Evolutionary conservation across 257 asterid genomes (phyloP).

Genomic region (Solanum lignicaule): DNA sequence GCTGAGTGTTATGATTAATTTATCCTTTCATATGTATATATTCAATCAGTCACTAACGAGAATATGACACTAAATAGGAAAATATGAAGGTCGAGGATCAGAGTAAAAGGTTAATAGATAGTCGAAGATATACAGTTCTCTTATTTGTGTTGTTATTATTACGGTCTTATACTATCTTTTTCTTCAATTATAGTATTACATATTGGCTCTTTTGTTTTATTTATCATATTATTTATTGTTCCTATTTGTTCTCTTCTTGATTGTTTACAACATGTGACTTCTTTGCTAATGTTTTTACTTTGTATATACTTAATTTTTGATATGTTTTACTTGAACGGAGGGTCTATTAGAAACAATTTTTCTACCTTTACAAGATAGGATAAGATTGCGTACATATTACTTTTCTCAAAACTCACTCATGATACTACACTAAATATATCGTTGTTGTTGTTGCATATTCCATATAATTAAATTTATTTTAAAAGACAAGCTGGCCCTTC

Average conservation of each 20-base stretch:
- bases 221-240: too few relatives aligned
- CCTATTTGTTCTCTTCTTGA: too few relatives aligned
- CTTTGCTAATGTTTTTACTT: background rate
- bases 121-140: background rate
- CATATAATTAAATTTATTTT: too few relatives aligned
- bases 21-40: background rate
- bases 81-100: background rate
- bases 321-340: background rate
- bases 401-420: too few relatives aligned
- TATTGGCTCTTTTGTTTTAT: background rate
- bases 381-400: background rate
- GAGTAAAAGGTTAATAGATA: too few relatives aligned
- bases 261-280: background rate
- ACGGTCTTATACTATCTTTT: too few relatives aligned
- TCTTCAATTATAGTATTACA: too few relatives aligned
- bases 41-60: background rate
- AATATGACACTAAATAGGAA: background rate
- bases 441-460: too few relatives aligned
- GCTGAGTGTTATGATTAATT: background rate
- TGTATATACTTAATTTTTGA: background rate
- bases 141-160: too few relatives aligned
- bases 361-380: background rate
- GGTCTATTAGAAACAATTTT: too few relatives aligned
- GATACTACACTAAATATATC: too few relatives aligned
- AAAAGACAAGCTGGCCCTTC: background rate